These are phyloP conservation scores for Leavenworthia alabamica DNA, from an alignment of 345 rosid genomes.

Conservation along the genomic window DNA sequence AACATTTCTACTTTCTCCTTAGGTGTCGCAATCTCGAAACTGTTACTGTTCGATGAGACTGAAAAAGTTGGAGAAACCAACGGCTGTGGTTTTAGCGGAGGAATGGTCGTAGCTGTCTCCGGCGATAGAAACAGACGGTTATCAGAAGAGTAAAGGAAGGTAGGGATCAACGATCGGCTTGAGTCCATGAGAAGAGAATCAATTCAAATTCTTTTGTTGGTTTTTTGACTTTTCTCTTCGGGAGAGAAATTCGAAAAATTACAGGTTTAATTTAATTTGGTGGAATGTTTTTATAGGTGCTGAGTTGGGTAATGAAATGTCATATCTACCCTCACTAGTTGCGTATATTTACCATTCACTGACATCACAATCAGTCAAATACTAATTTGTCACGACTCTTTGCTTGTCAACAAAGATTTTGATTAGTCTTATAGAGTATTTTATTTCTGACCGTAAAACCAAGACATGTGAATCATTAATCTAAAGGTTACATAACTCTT, in stretches of 20 bases:
- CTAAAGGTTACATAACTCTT: too few species aligned
- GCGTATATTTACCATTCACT: neutral
- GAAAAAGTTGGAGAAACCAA: slow-evolving; percentile 6
- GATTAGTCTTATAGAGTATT: neutral
- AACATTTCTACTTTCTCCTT: slow-evolving; percentile 68
- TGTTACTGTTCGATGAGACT: slow-evolving; percentile 8
- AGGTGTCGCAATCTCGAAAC: slow-evolving; percentile 51
- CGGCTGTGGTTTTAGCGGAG: slow-evolving; percentile 8
- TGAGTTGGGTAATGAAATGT: neutral
- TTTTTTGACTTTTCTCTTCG: neutral
- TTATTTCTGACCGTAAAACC: too few species aligned
- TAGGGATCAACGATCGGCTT: slow-evolving; percentile 56
- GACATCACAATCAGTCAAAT: neutral
- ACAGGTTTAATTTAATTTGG: neutral
- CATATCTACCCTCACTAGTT: neutral
- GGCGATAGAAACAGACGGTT: slow-evolving; percentile 21
- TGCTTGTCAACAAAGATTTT: slow-evolving; percentile 16
- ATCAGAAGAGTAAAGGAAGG: slow-evolving; percentile 55
- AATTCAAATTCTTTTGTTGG: neutral
- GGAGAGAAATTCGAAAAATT: neutral
- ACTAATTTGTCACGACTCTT: slow-evolving; percentile 27
- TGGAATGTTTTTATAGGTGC: slow-evolving; percentile 12
- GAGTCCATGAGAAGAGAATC: slow-evolving; percentile 11
- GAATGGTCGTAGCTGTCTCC: slow-evolving; percentile 22
- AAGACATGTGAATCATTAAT: too few species aligned